Evolutionary conservation across 2,329 filamentous ascomycete species (phyloP).

Genomic region (Teratosphaeria viscida): DNA sequence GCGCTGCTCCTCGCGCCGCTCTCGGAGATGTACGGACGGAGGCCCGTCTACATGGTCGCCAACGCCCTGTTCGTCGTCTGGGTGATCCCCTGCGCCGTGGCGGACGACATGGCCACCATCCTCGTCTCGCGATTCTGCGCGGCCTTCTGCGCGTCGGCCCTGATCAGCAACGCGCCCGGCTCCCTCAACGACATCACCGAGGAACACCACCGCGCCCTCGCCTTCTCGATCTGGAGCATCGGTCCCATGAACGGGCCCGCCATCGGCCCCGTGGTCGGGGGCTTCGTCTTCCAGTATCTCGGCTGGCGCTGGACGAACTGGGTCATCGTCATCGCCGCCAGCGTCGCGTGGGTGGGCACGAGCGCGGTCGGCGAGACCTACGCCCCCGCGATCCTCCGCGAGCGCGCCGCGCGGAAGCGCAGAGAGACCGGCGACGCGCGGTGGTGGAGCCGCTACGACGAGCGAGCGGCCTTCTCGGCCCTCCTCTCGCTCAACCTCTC

Average conservation of each 20-base stretch:
- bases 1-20: slow-evolving; percentile 64
- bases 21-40: slow-evolving; percentile 58
- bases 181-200: slow-evolving; percentile 74
- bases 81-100: slow-evolving; percentile 61
- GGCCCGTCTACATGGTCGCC: slow-evolving; percentile 57
- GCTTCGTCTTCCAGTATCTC: slow-evolving; percentile 65
- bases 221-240: slow-evolving; percentile 72
- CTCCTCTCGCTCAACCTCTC: slow-evolving; percentile 66
- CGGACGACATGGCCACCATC: slow-evolving; percentile 55
- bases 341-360: slow-evolving; percentile 50
- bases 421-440: slow-evolving; percentile 60
- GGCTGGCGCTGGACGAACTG: slow-evolving; percentile 67
- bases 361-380: slow-evolving; percentile 63
- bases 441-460: slow-evolving; percentile 74
- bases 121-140: slow-evolving; percentile 66
- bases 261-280: slow-evolving; percentile 63
- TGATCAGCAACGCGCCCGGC: slow-evolving; percentile 75
- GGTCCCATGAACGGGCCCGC: slow-evolving; percentile 65
- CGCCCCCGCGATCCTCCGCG: slow-evolving; percentile 57
- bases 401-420: slow-evolving; percentile 52
- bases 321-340: slow-evolving; percentile 64
- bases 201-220: slow-evolving; percentile 69
- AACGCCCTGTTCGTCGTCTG: slow-evolving; percentile 55
- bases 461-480: slow-evolving; percentile 52
- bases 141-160: slow-evolving; percentile 60